phyloP scores from a whole-genome alignment of 768 basidiomycete genomes.

The Leccinum longicurvipes region DNA sequence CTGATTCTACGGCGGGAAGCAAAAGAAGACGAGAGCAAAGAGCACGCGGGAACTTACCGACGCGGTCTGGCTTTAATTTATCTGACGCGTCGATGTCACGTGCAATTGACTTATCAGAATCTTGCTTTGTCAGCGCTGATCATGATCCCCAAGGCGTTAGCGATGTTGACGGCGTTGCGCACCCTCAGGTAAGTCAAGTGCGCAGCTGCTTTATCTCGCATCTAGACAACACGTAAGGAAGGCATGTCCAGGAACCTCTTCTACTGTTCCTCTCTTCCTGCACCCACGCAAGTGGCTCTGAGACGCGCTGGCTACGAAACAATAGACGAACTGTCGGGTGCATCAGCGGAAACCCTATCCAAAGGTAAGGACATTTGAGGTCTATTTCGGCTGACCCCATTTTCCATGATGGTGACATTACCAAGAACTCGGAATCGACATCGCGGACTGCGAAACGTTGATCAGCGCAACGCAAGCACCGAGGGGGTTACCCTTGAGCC shows the following conservation, averaged over 20 bases:
- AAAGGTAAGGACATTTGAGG: conserved; percentile 38
- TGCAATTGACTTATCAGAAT: conserved; percentile 17
- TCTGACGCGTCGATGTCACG: conserved; percentile 29
- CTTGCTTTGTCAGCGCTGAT: not conserved
- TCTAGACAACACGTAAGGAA: not conserved
- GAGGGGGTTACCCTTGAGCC: conserved; percentile 40
- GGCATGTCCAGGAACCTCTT: conserved; percentile 41
- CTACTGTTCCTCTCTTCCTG: conserved; percentile 45
- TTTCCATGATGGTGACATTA: not conserved
- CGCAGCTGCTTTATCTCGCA: not conserved
- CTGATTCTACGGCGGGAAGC: conserved; percentile 25
- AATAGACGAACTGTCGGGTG: conserved; percentile 45
- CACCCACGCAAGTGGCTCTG: conserved; percentile 44
- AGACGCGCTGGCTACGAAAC: conserved; percentile 56
- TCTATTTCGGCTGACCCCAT: not conserved
- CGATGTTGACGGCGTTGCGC: conserved; percentile 1
- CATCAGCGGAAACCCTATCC: conserved; percentile 45
- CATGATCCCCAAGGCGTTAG: not conserved
- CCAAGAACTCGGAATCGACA: conserved; percentile 50
- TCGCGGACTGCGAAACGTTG: conserved; percentile 45
- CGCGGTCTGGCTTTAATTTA: conserved; percentile 20
- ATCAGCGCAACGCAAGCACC: conserved; percentile 40
- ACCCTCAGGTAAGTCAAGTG: not conserved
- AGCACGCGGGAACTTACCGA: conserved; percentile 25
- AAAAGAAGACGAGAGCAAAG: conserved; percentile 26